Conservation (phyloP, 257 asterid species). For the Cinchona pubescens region DNA sequence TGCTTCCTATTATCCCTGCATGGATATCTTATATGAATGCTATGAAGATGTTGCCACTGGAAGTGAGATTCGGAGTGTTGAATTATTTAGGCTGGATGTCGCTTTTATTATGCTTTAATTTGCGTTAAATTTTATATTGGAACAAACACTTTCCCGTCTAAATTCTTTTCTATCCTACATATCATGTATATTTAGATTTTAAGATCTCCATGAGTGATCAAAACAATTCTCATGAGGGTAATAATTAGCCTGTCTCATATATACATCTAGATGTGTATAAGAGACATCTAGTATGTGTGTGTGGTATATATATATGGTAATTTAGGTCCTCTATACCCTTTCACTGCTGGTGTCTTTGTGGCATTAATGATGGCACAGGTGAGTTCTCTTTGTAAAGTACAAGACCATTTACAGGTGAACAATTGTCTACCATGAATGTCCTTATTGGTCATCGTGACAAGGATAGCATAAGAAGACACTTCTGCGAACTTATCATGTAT, state of each 20-base stretch:
- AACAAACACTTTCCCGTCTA: neutral
- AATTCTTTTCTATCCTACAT: neutral
- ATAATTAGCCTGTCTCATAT: too few relatives aligned
- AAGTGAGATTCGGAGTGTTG: constrained; percentile 89
- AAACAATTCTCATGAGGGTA: too few relatives aligned
- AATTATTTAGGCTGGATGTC: constrained; percentile 97
- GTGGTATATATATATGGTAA: constrained; percentile 84
- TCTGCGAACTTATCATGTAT: too few relatives aligned
- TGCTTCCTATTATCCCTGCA: constrained; percentile 92
- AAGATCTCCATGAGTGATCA: too few relatives aligned
- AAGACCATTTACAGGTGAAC: neutral
- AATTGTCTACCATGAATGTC: neutral
- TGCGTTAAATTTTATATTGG: neutral
- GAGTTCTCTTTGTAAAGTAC: neutral
- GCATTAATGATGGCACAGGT: constrained; percentile 58
- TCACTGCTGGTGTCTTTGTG: constrained; percentile 92
- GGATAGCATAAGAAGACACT: neutral
- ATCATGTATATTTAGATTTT: too few relatives aligned
- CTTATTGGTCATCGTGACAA: too few relatives aligned
- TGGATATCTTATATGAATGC: constrained; percentile 95
- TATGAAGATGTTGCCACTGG: constrained; percentile 96
- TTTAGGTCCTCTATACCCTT: constrained; percentile 82
- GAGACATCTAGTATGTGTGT: too few relatives aligned
- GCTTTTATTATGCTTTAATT: constrained; percentile 64
- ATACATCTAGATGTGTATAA: too few relatives aligned